Evolutionary conservation across 2,329 filamentous ascomycete species (phyloP), one percentile per base, ranked within the genome.

Genomic region (Alternaria hordeiaustralica): DNA sequence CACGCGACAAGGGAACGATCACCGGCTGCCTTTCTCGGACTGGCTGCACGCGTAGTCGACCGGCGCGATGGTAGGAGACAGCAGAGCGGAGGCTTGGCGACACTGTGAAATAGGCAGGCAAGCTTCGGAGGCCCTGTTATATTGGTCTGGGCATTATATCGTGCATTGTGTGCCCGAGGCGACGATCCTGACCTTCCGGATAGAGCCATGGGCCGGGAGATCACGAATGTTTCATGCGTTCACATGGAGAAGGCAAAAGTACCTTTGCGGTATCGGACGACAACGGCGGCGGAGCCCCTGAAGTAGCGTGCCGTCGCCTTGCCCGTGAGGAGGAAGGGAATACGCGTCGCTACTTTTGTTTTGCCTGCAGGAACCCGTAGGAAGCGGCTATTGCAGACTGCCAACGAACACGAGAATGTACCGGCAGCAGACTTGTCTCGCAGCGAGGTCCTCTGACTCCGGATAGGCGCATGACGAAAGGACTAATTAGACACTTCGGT

Each of bases 91-190:
- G 47, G 62, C 69, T 70, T 70, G 69, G 69, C 67, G 41, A 67
- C 33, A 57, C 55, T 44, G 57, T 63, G 33, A 56, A 71, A 59
- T 66, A 71, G 69, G 69, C 67, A 68, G 69, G 71, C 63, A 61
- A 66, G 50, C 25, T 55, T 49, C 58, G 12, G n/a, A 13, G 20
- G 50, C 50, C 65, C 67, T 45, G 67, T 36, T 41, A 33, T 55
- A 44, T 49, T 18, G 61, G 46, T 28, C 63, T 69, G 58, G 67
- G 62, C 69, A 71, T 64, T 70, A 62, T 68, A 68, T 61, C 28
- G 20, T 57, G 51, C 55, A 66, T 55, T 60, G n/a, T 43, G 58
- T 60, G 44, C 20, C 33, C 20, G 58, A 54, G 28, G 49, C 41
- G 45, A 64, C 33, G 45, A 58, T 45, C 44, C 15, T 60, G 58